Percentiles rank a stretch among this genome's conserved stretches.
phyloP scores from a whole-genome alignment of 371 early-diverging fungal genomes.

The Mucor circinelloides region DNA sequence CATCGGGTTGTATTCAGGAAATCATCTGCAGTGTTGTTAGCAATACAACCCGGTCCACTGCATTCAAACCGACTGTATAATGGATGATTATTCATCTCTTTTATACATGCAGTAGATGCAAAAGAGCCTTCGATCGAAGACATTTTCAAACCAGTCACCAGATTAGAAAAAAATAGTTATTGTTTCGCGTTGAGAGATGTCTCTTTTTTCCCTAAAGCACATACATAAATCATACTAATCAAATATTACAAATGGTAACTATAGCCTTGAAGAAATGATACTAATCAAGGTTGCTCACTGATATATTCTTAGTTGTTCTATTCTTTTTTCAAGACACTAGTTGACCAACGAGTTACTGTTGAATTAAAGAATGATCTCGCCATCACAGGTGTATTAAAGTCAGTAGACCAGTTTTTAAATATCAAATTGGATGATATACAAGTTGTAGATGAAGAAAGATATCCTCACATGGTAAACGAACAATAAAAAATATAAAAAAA shows the following conservation, averaged over 20 bases:
- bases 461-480: constrained; percentile 93
- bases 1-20: background rate
- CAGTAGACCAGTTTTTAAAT: constrained; percentile 99
- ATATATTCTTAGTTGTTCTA: constrained; percentile 85
- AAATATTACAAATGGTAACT: background rate
- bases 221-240: background rate
- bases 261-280: background rate
- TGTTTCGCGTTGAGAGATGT: background rate
- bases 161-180: background rate
- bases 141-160: background rate
- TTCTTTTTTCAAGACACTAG: constrained; percentile 98
- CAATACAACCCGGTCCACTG: background rate
- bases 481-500: background rate
- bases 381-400: constrained; percentile 90
- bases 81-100: background rate
- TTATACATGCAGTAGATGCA: background rate
- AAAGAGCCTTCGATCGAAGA: too few relatives aligned
- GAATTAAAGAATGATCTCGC: constrained; percentile 98
- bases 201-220: background rate
- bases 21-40: background rate
- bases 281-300: background rate
- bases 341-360: constrained; percentile 95
- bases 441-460: constrained; percentile 86
- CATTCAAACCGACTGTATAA: background rate
- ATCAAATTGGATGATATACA: constrained; percentile 93